Conservation (phyloP, 441 rosid species). For the Heliophila coronopifolia region DNA sequence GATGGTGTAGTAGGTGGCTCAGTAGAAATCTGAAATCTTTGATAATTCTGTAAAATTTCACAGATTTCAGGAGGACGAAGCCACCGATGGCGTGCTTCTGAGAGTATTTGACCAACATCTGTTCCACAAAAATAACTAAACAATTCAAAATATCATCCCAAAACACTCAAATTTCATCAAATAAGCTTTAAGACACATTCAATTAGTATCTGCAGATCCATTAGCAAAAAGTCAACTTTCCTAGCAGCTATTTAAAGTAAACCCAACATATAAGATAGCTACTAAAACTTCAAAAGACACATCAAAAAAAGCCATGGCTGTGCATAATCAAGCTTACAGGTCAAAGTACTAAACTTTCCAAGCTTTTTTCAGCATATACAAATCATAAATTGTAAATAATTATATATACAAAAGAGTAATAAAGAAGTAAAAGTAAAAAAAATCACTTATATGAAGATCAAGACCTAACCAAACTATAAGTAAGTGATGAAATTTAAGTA, state of each 20-base stretch:
- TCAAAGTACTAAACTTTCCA: too few species aligned
- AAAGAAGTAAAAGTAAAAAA: neutral
- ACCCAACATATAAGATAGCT: conserved; percentile 2
- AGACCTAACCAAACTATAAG: conserved; percentile 11
- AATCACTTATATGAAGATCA: conserved; percentile 6
- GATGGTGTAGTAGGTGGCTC: conserved; percentile 67
- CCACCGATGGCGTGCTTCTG: conserved; percentile 86
- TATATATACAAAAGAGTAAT: conserved; percentile 1
- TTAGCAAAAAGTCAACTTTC: neutral
- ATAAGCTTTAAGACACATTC: neutral
- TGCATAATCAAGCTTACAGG: neutral
- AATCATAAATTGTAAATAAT: neutral
- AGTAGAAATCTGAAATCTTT: conserved; percentile 53
- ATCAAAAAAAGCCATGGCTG: too few species aligned
- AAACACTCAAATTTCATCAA: neutral
- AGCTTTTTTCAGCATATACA: neutral
- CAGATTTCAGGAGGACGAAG: conserved; percentile 90
- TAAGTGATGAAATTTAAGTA: conserved; percentile 8
- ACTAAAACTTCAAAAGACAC: neutral
- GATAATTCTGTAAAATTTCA: conserved; percentile 67
- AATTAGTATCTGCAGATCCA: neutral
- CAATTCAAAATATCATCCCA: neutral
- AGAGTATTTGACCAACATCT: conserved; percentile 70
- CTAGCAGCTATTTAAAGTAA: neutral
- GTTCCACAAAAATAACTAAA: conserved; percentile 23